These are phyloP conservation scores for Trypanosoma boissoni DNA, from an alignment of 208 protist species.

Conservation along the genomic window DNA sequence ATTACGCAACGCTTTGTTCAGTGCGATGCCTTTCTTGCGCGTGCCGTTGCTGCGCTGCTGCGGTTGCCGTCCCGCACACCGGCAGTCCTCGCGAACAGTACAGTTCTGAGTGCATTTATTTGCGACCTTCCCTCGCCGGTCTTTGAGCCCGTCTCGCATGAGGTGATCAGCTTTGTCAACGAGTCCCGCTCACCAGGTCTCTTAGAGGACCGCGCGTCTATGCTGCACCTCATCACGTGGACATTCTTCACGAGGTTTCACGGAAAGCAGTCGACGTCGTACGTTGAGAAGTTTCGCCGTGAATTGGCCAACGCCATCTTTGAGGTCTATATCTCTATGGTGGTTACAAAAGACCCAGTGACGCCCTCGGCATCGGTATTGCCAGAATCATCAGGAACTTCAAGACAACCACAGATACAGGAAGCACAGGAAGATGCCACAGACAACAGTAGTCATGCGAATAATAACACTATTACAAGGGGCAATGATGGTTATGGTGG, in stretches of 20 bases:
- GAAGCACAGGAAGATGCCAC: neutral
- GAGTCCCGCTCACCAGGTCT: neutral
- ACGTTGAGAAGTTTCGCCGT: constrained; percentile 10
- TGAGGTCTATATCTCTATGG: constrained; percentile 18
- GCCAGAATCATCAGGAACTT: too few relatives aligned
- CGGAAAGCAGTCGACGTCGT: neutral
- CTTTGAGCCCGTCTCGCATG: constrained; percentile 12
- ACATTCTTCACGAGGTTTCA: constrained; percentile 19
- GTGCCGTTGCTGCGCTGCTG: constrained; percentile 7
- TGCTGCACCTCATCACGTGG: constrained; percentile 1
- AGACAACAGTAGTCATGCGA: neutral
- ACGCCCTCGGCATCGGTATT: too few relatives aligned
- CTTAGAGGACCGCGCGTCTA: constrained; percentile 8
- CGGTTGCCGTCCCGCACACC: neutral
- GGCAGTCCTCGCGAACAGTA: neutral
- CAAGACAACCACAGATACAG: neutral
- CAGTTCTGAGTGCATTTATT: constrained; percentile 18
- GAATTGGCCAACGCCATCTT: constrained; percentile 25
- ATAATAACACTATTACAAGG: neutral
- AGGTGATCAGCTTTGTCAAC: constrained; percentile 12
- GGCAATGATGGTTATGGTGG: neutral
- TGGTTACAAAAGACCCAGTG: neutral
- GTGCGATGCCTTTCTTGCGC: neutral
- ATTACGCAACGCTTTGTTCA: constrained; percentile 7
- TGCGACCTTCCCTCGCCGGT: constrained; percentile 15